A percentile compares a stretch with the other conserved stretches of the same genome.
These are phyloP conservation scores for Balamuthia mandrillaris DNA, from an alignment of 208 protist genomes.

Conservation along the genomic window DNA sequence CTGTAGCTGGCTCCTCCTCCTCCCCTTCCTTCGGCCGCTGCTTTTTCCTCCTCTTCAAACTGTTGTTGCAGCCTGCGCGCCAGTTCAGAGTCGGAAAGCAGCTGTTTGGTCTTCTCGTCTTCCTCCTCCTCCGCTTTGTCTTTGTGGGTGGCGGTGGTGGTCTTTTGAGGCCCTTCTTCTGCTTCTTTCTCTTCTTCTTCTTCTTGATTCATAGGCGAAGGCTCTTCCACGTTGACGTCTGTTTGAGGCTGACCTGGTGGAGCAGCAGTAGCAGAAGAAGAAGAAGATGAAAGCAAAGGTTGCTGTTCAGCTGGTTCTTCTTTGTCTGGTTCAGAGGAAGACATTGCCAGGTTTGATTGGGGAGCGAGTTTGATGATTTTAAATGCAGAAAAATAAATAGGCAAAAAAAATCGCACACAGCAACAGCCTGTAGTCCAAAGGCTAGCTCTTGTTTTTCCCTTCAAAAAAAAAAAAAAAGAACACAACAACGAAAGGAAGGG, in stretches of 20 bases:
- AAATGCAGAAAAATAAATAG: too few species aligned
- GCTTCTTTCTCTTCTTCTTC: neutral
- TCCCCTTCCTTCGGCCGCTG: neutral
- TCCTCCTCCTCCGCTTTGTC: neutral
- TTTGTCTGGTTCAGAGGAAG: too few species aligned
- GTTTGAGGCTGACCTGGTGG: neutral
- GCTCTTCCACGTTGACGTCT: neutral
- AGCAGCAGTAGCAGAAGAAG: neutral
- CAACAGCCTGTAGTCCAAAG: too few species aligned
- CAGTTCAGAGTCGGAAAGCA: neutral
- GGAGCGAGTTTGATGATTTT: too few species aligned
- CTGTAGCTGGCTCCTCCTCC: too few species aligned
- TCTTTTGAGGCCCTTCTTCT: neutral
- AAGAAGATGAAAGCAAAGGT: neutral
- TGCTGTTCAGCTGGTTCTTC: neutral
- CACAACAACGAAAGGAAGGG: too few species aligned
- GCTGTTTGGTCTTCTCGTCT: neutral
- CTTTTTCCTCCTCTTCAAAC: neutral
- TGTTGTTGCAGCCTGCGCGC: neutral
- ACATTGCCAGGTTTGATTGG: too few species aligned
- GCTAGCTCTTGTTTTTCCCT: too few species aligned
- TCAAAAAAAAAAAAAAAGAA: too few species aligned
- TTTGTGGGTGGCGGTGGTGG: neutral
- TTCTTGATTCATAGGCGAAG: neutral
- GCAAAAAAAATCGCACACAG: too few species aligned